Evolutionary conservation across 2,329 filamentous ascomycete species (phyloP), one percentile per base, ranked within the genome.

Genomic region (Penicillium fuscoglaucum): DNA sequence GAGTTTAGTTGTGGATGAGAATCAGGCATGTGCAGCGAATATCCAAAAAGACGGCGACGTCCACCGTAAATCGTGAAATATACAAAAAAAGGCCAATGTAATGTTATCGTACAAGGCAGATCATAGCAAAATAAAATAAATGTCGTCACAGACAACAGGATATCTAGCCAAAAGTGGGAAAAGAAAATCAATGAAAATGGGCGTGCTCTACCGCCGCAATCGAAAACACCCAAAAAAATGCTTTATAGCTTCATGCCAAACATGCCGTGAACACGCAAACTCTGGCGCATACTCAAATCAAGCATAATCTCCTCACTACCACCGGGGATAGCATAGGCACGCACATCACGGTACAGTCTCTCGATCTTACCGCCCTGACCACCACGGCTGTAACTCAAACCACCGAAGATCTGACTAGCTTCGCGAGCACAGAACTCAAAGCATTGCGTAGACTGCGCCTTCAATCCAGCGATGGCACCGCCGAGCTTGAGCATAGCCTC

Each of bases 221-320:
- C 49, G 51, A 63, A 57, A 58, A 48, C 40, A 40, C 17, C 6
- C 24, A 35, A n/a, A 21, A 21, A 49, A 50, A 47, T 55, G 21
- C 15, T 54, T 19, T 56, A 62, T 50, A 99, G 74, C 84, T 97
- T 99, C 93, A 98, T 97, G 10, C 95, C 95, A 75, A 96, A 81
- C 62, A 88, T 87, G 83, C 97, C 88, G 68, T 92, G 90, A 55
- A 99, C 95, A 75, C 86, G 87, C 81, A 96, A 75, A 62, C 88
- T 90, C 82, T 97, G 93, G 68, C 93, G 84, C 76, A 99, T 96
- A 78, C 91, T 96, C 71, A 99, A 78, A 76, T 99, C 95, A 66
- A 98, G 81, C 95, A 99, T 99, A 66, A 99, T 99, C 84, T 99
- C 95, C 80, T 99, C 93, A 66, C 87, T 91, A 26, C 95, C 95